Base-by-base conservation (phyloP, 495 filamentous ascomycete species). In the Halenospora varia region DNA sequence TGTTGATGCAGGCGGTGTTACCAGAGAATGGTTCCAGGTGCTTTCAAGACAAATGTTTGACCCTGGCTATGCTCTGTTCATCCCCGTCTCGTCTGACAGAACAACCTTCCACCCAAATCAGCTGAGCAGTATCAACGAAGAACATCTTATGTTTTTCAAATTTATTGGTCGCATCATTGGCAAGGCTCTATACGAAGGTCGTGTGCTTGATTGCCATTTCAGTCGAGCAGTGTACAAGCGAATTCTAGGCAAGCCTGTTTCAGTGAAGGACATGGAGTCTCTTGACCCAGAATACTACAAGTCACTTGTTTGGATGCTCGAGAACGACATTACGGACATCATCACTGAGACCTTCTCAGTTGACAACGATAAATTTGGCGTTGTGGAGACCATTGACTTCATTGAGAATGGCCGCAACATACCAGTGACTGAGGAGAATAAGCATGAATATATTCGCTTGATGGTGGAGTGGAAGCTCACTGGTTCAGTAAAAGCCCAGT, bases 181-280 rank as follows among this genome's bases (percentile, higher is more conserved):
- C 68, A 99, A 99, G 74, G 95, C 94, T 26, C 81, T 99, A 48
- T 99, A 97, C 71, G 95, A 99, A 73, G 88, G 88, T 25, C 90
- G 94, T 53, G 87, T 97, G 50, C 83, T 99, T 8, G 94, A 99
- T 71, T 99, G 94, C 73, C 95, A 97, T 80, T 99, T 99, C 78
- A 96, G 91, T 72, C 83, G 94, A 66, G 94, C 95, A 8, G 95
- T 99, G 49, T 99, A 99, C 77, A 97, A 97, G 77, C 84, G 88
- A 59, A 97, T 99, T 56, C 82, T 99, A 26, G 89, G 95, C 59
- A 92, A 94, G 65, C 81, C 90, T 4, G 94, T 97, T 26, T 96
- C 92, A 3, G 88, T 97, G 71, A 99, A 97, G 77, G 94, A 99
- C 62, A 97, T 99, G 94, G 94, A 99, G 70, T 96, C 94, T 13